Base-by-base conservation (phyloP, 2,329 filamentous ascomycete species). In the Diplodia intermedia region DNA sequence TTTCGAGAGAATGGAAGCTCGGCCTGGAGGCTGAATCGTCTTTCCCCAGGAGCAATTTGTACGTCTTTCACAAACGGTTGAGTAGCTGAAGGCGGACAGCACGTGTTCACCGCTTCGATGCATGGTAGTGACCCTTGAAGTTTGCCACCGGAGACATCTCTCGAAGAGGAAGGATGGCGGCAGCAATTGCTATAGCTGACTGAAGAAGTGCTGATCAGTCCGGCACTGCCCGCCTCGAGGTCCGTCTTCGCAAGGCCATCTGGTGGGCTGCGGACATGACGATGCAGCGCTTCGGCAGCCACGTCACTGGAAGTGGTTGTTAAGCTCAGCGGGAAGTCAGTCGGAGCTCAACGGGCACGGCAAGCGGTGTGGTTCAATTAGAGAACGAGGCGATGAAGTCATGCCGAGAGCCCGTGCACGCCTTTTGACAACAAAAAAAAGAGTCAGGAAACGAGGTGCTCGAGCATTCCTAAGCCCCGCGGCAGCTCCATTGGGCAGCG, bases 291-390 rank as follows among this genome's bases (percentile, higher is more conserved):
- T 40, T 23, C n/a, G 54, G 33, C 54, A 38, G 33, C 54, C 54
- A 57, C 54, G 33, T 57, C 33, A 40, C 33, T 40, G 33, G 29
- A 36, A 11, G 6, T 26, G n/a, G 9, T 15, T 40, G 54, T 36
- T 26, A 8, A n/a, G 33, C 20, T 38, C 54, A 20, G 33, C n/a
- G 18, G 33, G 26, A 23, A 15, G n/a, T 57, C 31, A 4, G 31
- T 29, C 33, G 36, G 31, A 57, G 52, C 4, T 57, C 33, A 40
- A 40, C 33, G 7, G 18, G 38, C 15, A 29, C 49, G 26, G 57
- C 36, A 62, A 36, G 40, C 26, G 18, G 40, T 62, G 57, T 50
- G 40, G 57, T 62, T 33, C 23, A 62, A 62, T 29, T 62, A 62
- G 49, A 62, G 40, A n/a, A 62, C 26, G 40, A 26, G 1, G 57